Evolutionary conservation across 352 stramenopile species (phyloP), one percentile per base, ranked within the genome.

Genomic region (Phytopythium cucurbitacearum): DNA sequence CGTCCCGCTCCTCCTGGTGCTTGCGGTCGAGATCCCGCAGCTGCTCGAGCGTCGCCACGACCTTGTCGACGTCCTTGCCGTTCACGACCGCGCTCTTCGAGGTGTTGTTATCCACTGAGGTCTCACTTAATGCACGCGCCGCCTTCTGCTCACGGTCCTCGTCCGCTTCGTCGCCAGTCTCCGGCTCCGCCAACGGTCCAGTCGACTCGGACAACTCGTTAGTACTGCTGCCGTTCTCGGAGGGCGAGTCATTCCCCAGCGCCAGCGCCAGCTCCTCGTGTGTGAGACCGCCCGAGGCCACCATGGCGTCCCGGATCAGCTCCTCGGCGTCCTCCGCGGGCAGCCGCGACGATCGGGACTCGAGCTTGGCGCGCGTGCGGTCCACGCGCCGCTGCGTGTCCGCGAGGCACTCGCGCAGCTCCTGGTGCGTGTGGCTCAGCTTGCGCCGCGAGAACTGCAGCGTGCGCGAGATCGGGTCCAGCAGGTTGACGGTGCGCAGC

Each of bases 381-480:
- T 51, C 52, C 5, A 79, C 42, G 10, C 59, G 52, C n/a, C 57
- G 48, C 6, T 50, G 38, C 0, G 69, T 70, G 16, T 84, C 73
- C 15, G 64, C 39, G 16, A 87, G 47, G 7, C 65, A 65, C 41
- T 70, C 63, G 1, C 51, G 36, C 6, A 80, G 37, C 49, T 83
- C 76, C 9, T 72, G 65, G 50, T 59, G 61, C 40, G 83, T 78
- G 1, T 66, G 67, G 34, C 70, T 60, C 45, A 77, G 73, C 21
- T 80, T 78, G 32, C 77, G 60, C 54, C 61, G 65, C 2, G 76
- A 80, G 46, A 80, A 79, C 36, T 69, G 65, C 36, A 87, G 71
- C 10, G 73, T 85, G 11, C 76, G 65, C 11, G 66, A 53, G 48
- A 86, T 84, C 33, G 73, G 73, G 37, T 87, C 70, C 0, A 61